Evolutionary conservation across 805 yeast species (phyloP), one percentile per base, ranked within the genome.

Genomic region (Hemisphaericaspora nanyangensis): DNA sequence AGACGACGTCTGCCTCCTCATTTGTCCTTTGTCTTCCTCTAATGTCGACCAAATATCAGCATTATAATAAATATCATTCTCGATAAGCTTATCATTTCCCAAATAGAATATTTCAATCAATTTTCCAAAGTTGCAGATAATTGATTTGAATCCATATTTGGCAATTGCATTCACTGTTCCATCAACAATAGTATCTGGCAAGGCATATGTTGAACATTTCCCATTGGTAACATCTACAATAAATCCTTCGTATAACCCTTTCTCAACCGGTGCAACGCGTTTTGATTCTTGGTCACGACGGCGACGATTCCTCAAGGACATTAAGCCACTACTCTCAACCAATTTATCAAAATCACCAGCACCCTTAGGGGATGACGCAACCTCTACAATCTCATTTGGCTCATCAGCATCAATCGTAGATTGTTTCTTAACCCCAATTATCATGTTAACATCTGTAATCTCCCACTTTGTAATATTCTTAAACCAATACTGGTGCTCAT

Each of bases 381-480:
- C 29, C 3, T 10, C n/a, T 15, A 15, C 32, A 4, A 8, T 39
- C 2, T 27, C 15, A 19, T 60, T 65, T 12, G 13, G 29, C n/a
- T 38, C 44, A 20, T 44, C 45, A 16, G 33, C 47, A 18, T 38
- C 48, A 7, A 32, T 20, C n/a, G 17, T 26, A 35, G 20, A 26
- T 29, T 11, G 13, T 33, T 35, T 40, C 19, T 46, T 53, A 5
- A 67, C 45, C 1, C 95, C 96, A 61, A 86, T 73, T 10, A 87
- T 62, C 68, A 82, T 75, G 55, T 87, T 86, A 52, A 84, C 72
- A 49, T 85, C 95, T 1, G 90, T 84, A 10, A 79, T 60, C 46
- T 83, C 80, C 95, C 95, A 87, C 15, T 80, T 77, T 51, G 80
- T 85, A n/a, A 85, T 79, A 42, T 75, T 63, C 19, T 72, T 71